Conservation (phyloP, 2,329 filamentous ascomycete genomes). For the Claviceps lovelessii region DNA sequence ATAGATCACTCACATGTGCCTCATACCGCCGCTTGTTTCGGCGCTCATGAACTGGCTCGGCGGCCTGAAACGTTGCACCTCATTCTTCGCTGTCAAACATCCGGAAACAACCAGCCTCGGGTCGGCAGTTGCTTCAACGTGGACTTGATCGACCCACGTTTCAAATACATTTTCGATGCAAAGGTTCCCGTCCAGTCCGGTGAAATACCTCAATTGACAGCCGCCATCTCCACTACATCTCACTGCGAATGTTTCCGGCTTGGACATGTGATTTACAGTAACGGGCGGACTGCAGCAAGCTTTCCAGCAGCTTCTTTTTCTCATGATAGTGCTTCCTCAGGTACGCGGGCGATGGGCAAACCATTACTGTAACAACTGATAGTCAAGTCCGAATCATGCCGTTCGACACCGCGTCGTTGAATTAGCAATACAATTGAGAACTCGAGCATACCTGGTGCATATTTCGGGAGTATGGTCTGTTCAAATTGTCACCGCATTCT, state of each 20-base stretch:
- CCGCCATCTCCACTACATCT: constrained; percentile 49
- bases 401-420: too few species aligned
- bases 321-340: too few species aligned
- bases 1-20: constrained; percentile 48
- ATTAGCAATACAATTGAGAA: too few species aligned
- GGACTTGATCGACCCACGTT: constrained; percentile 32
- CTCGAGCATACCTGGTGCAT: too few species aligned
- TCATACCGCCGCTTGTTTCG: constrained; percentile 63
- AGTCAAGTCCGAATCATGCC: too few species aligned
- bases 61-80: constrained; percentile 42
- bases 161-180: background rate
- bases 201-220: constrained; percentile 66
- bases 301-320: too few species aligned
- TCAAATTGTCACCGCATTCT: too few species aligned
- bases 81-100: constrained; percentile 57
- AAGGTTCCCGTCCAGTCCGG: constrained; percentile 24
- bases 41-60: constrained; percentile 46
- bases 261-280: constrained; percentile 14
- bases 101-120: constrained; percentile 60
- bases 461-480: too few species aligned
- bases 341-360: too few species aligned
- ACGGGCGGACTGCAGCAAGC: too few species aligned
- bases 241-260: constrained; percentile 33
- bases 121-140: constrained; percentile 55
- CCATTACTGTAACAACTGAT: too few species aligned